Base-by-base conservation (phyloP, 192 early-diverging fungal species). In the Coemansia reversa region DNA sequence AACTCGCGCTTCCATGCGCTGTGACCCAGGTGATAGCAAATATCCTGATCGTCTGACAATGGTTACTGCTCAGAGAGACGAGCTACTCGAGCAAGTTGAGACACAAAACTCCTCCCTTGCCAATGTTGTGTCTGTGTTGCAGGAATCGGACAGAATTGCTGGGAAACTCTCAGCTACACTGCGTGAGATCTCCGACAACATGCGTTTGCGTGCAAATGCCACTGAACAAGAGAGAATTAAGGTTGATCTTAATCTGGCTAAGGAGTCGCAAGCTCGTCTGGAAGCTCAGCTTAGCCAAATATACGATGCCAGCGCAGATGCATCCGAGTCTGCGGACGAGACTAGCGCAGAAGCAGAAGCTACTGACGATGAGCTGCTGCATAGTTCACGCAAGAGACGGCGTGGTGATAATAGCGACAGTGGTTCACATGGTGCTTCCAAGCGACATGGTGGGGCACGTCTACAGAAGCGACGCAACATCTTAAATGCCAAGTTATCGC, bases 111-210 rank as follows among this genome's bases (percentile, higher is more conserved):
- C 58, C 4, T 57, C 84, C 51, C 67, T 86, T 60, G 70, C 82
- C 16, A 59, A 48, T 0, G 67, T 85, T 47, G 77, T 75, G 19
- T 70, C 83, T 3, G 69, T 84, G 50, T 52, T 88, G 54, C 65
- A 83, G 25, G 72, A 75, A 33, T 70, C 84, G 0, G 76, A 80
- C 53, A 61, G 76, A 25, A 51, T 75, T 4, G 75, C 81, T 8
- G 75, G 67, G 7, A 69, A 70, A 60, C 69, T 84, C 8, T 69
- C 60, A 3, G 57, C 76, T 4, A 79, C 68, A 53, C 75, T 72
- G 69, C 66, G 82, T 53, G 59, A 70, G 62, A 49, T 70, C 7
- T 63, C 65, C 1, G 79, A 81, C 61, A 76, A 77, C 18, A 66
- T 82, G 30, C 60, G 75, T 48, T 16, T 65, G 55, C 58, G 73